Base-by-base conservation (phyloP, 2,329 filamentous ascomycete species). In the Alternaria sp. region DNA sequence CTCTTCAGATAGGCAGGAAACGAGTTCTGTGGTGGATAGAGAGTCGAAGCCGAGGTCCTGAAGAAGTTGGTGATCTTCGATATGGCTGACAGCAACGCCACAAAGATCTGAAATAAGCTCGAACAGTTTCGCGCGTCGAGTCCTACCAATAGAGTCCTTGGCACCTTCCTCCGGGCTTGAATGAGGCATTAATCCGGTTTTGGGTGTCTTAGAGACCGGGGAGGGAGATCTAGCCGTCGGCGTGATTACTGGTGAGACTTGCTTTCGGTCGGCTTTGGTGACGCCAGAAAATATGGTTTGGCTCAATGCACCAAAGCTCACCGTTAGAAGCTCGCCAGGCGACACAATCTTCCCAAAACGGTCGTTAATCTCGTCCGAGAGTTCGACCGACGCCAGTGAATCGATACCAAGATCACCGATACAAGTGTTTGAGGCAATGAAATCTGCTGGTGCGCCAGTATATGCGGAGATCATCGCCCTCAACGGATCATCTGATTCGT, bases 401-500 rank as follows among this genome's bases (percentile, higher is more conserved):
- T 71, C 69, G 15, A 69, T 45, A 15, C 69, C 69, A 11, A 71
- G 56, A 45, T 71, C 67, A 9, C 49, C 65, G 46, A 70, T 57
- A 21, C 46, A 56, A 17, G 58, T 50, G 9, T 43, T 47, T 19
- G 45, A 43, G n/a, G 59, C 46, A 11, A 65, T 62, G 10, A 50
- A 50, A 30, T 63, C 64, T 3, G 44, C 17, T n/a, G 52, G 52
- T 54, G 58, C 50, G 23, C 66, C 66, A 30, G 61, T 68, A 36
- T 66, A 66, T 19, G 46, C 56, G 5, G 65, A 59, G 17, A 69
- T 64, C 19, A 66, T 66, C 5, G 45, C 46, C 26, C 45, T 60
- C 23, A 66, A 51, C n/a, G 57, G 59, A 21, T 54, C 30, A 30
- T 63, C 66, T 25, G 32, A 51, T 23, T 66, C 61, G 9, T 44